Evolutionary conservation across 441 rosid genomes (phyloP), one percentile per base, ranked within the genome.

Genomic region (Manihot esculenta): DNA sequence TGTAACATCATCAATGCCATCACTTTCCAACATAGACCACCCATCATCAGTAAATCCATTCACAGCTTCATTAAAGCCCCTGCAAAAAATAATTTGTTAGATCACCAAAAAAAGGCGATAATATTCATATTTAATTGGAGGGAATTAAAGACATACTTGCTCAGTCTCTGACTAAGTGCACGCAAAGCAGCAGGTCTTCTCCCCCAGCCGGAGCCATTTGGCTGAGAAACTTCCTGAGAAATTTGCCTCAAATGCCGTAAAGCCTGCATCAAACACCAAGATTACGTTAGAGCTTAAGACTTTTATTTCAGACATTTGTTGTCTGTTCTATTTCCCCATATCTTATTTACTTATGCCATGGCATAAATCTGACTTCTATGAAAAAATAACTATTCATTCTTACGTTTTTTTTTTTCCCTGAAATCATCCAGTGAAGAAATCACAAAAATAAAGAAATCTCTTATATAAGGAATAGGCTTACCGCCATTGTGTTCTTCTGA

Each of bases 61-160:
- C 66, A 94, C 89, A 67, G 97, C 97, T 82, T 94, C 99, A 57
- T 94, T 94, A 64, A 94, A 94, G 30, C 99, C 97, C 83, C 99
- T 94, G 55, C 49, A 35, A 59, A 62, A 64, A 20, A 53, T 77
- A 35, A 82, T 47, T 41, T n/a, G 57, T 66, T 49, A 69, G 74
- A 70, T 9, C 61, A 69, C 21, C 38, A 59, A 20, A 42, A 9
- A 60, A 35, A 47, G 2, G 50, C 35, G 62, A 62, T 47, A 44
- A 12, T 38, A 55, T 30, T 41, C 42, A 59, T 33, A 35, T 14
- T 30, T 5, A 66, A 47, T 68, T 23, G 42, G 33, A 38, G 62
- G 17, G 13, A 49, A 51, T 30, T 50, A 72, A 63, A 18, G 42
- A 33, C 61, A 74, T 71, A 90, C 99, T 93, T 92, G 97, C 93